phyloP scores from a whole-genome alignment of 805 yeast species.

The Ascoidea rubescens region DNA sequence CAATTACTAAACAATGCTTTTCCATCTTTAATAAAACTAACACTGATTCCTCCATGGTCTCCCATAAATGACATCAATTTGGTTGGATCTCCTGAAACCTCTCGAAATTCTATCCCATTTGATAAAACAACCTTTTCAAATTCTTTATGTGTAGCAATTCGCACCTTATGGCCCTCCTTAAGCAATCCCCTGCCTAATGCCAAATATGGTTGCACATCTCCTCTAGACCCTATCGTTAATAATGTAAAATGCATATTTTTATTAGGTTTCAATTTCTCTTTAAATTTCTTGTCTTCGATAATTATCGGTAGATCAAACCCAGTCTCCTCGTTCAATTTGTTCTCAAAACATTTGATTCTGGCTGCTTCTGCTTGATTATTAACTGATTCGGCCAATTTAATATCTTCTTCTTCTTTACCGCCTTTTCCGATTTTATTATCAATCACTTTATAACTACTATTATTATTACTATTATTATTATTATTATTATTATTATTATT shows the following conservation, averaged over 20 bases:
- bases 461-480: neutral
- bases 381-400: conserved; percentile 17
- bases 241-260: conserved; percentile 47
- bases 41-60: conserved; percentile 75
- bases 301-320: conserved; percentile 53
- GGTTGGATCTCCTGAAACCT: conserved; percentile 86
- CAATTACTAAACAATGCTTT: conserved; percentile 65
- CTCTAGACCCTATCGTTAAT: conserved; percentile 87
- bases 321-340: conserved; percentile 39
- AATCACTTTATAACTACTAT: neutral
- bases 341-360: conserved; percentile 52
- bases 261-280: conserved; percentile 31
- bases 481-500: no score
- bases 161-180: conserved; percentile 72
- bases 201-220: conserved; percentile 94
- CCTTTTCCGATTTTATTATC: conserved; percentile 5
- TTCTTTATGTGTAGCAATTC: conserved; percentile 77
- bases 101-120: conserved; percentile 55
- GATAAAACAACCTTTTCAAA: conserved; percentile 60
- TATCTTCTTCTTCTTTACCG: conserved; percentile 14
- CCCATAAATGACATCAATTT: conserved; percentile 90
- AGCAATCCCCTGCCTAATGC: conserved; percentile 73
- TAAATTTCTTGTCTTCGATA: conserved; percentile 49
- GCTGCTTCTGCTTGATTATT: conserved; percentile 33
- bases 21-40: conserved; percentile 73